phyloP scores from a whole-genome alignment of 2,329 filamentous ascomycete species.

The Microascus cirrosus region DNA sequence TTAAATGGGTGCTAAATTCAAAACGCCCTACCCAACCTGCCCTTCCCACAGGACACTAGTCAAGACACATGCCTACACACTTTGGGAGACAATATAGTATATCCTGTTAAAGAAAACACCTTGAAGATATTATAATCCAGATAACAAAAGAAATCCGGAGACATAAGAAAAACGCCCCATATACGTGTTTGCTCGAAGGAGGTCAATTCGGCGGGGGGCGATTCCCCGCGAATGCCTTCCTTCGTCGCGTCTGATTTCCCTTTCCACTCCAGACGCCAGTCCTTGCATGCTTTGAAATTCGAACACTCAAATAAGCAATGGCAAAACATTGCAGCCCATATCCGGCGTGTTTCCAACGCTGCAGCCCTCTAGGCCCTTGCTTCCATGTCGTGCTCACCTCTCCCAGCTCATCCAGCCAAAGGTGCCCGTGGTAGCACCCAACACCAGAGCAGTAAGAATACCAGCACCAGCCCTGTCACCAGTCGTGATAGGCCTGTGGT shows the following conservation, averaged over 20 bases:
- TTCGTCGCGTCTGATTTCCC: background rate
- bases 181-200: background rate
- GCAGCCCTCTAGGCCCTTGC: background rate
- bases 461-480: slow-evolving; percentile 35
- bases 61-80: background rate
- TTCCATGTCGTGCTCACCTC: slow-evolving; percentile 10
- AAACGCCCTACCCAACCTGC: background rate
- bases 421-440: slow-evolving; percentile 24
- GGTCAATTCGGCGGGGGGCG: background rate
- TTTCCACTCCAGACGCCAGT: background rate
- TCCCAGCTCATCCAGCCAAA: slow-evolving; percentile 39
- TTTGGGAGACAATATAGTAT: background rate
- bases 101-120: background rate
- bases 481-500: slow-evolving; percentile 24
- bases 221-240: background rate
- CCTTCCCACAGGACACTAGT: background rate
- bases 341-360: background rate
- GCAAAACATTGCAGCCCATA: background rate
- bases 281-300: background rate
- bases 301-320: background rate
- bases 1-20: background rate
- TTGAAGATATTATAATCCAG: background rate
- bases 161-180: background rate
- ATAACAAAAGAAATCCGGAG: background rate
- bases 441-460: slow-evolving; percentile 32